Conservation (phyloP, 73 alveolate species). For the Paramecium tetraurelia region DNA sequence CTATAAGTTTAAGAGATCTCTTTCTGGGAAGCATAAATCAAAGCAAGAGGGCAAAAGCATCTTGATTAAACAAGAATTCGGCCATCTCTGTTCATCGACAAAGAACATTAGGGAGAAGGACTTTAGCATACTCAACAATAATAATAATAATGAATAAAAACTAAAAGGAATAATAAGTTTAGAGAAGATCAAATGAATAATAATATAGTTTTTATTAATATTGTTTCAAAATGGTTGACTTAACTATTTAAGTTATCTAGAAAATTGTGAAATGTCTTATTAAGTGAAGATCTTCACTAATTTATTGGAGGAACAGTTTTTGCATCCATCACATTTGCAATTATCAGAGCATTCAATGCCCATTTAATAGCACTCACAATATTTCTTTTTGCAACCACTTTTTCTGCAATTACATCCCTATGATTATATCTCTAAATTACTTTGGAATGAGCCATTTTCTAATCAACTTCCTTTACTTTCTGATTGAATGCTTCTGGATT, state of each 20-base stretch:
- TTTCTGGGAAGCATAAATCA: background rate
- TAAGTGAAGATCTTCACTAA: background rate
- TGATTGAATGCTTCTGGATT: conserved; percentile 92
- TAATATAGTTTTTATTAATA: background rate
- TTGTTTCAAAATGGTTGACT: background rate
- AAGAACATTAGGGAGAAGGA: conserved; percentile 24
- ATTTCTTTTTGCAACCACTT: conserved; percentile 73
- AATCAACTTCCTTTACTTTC: conserved; percentile 61
- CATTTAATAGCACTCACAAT: conserved; percentile 70
- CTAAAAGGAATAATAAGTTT: background rate
- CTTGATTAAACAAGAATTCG: background rate
- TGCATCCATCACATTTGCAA: conserved; percentile 64
- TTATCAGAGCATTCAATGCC: conserved; percentile 66
- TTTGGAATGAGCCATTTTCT: background rate
- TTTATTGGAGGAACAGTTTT: conserved; percentile 4
- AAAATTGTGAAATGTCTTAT: background rate
- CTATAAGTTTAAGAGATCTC: background rate
- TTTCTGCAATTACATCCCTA: conserved; percentile 74
- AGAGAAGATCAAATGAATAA: background rate
- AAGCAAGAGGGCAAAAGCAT: background rate
- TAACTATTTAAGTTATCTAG: background rate
- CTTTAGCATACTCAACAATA: background rate
- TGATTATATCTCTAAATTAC: background rate
- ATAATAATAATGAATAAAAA: background rate
- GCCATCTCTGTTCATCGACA: background rate